phyloP scores from a whole-genome alignment of 2,329 filamentous ascomycete species.

The Dactylella cylindrospora region DNA sequence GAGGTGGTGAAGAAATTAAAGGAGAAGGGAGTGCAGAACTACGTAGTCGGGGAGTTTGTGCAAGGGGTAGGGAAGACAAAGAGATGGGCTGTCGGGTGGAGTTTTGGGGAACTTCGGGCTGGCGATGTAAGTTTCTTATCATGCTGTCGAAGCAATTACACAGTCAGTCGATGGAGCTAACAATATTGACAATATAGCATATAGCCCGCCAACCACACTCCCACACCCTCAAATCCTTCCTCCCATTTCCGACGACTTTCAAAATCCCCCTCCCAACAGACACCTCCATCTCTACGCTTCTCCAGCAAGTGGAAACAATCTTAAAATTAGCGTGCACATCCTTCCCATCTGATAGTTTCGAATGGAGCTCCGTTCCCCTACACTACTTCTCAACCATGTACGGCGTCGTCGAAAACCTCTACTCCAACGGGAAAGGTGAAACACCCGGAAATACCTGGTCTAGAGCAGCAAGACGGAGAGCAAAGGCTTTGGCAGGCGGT shows the following conservation, averaged over 20 bases:
- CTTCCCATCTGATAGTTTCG: constrained; percentile 24
- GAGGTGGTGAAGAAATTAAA: constrained; percentile 63
- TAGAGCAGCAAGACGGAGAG: constrained; percentile 55
- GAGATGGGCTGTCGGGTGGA: constrained; percentile 89
- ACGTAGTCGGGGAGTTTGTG: constrained; percentile 75
- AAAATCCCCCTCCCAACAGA: constrained; percentile 20
- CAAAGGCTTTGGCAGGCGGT: constrained; percentile 50
- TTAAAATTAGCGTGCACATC: constrained; percentile 12
- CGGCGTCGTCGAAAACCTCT: constrained; percentile 20
- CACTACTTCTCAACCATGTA: constrained; percentile 33
- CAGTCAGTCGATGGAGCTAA: background rate
- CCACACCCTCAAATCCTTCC: constrained; percentile 12
- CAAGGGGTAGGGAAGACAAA: constrained; percentile 72
- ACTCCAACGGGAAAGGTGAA: constrained; percentile 28
- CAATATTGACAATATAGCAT: constrained; percentile 8
- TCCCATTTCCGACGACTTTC: constrained; percentile 37
- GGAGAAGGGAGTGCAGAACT: constrained; percentile 68
- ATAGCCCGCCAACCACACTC: constrained; percentile 28
- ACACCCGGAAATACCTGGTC: constrained; percentile 51
- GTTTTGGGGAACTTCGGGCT: constrained; percentile 70
- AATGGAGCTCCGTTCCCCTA: constrained; percentile 26
- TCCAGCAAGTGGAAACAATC: constrained; percentile 19
- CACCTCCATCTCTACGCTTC: constrained; percentile 11
- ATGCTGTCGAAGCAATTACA: constrained; percentile 3
- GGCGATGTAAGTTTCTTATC: constrained; percentile 50